phyloP scores from a whole-genome alignment of 305 asterid genomes.

The Fraxinus dipetala region DNA sequence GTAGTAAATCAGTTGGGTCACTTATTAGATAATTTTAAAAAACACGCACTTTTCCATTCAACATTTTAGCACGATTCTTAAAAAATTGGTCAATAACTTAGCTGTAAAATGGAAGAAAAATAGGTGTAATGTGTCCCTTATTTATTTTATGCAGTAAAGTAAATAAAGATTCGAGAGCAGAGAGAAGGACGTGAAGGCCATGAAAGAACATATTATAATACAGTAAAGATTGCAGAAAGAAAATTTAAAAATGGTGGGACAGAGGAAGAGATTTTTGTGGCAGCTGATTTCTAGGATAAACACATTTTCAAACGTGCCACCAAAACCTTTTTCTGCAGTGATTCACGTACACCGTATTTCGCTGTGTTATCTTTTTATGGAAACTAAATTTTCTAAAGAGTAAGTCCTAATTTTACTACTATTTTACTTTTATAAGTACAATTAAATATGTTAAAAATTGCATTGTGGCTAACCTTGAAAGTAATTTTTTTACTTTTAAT shows the following conservation, averaged over 20 bases:
- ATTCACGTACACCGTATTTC: background rate
- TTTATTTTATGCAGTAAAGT: constrained; percentile 23
- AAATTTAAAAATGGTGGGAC: background rate
- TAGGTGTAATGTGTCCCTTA: constrained; percentile 21
- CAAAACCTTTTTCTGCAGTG: background rate
- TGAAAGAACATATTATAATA: background rate
- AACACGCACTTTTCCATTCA: too few relatives aligned
- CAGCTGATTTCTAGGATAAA: background rate
- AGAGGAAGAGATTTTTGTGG: background rate
- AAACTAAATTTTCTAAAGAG: background rate
- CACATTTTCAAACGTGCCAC: background rate
- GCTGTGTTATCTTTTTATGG: background rate
- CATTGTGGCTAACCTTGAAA: background rate
- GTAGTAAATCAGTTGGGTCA: too few relatives aligned
- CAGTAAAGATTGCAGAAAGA: background rate
- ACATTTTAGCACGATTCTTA: background rate
- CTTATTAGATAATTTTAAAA: too few relatives aligned
- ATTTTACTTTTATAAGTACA: background rate
- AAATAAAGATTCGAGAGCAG: constrained; percentile 3
- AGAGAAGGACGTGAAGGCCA: constrained; percentile 33
- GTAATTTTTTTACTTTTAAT: background rate
- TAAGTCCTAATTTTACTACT: background rate
- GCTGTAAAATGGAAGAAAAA: constrained; percentile 20
- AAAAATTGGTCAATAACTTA: background rate
- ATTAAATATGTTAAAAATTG: background rate